These are phyloP conservation scores for Colletotrichum destructivum DNA, from an alignment of 2,329 filamentous ascomycete genomes.

Conservation along the genomic window DNA sequence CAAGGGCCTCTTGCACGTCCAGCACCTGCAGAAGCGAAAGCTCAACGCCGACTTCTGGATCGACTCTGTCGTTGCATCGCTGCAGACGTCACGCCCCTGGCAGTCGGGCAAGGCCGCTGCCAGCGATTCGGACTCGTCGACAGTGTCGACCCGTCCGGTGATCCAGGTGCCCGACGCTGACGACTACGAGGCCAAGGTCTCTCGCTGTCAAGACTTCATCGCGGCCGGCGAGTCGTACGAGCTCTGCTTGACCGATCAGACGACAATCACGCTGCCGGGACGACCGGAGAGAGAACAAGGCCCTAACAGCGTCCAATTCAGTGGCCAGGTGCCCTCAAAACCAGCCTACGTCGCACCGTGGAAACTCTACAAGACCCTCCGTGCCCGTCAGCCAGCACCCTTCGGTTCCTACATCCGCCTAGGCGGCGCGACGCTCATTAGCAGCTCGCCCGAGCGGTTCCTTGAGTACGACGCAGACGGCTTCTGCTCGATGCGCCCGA, in stretches of 20 bases:
- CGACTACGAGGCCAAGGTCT: slow-evolving; percentile 78
- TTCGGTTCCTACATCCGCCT: slow-evolving; percentile 88
- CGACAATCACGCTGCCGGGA: slow-evolving; percentile 67
- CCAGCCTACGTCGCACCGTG: slow-evolving; percentile 64
- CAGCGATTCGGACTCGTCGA: slow-evolving; percentile 21
- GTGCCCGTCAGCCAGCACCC: slow-evolving; percentile 82
- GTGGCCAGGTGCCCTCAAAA: slow-evolving; percentile 34
- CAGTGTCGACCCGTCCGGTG: slow-evolving; percentile 36
- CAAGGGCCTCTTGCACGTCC: slow-evolving; percentile 73
- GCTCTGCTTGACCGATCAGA: slow-evolving; percentile 85
- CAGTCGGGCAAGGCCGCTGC: slow-evolving; percentile 33
- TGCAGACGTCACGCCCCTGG: slow-evolving; percentile 55
- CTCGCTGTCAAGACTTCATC: slow-evolving; percentile 78
- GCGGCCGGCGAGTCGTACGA: slow-evolving; percentile 88
- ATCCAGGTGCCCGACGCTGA: slow-evolving; percentile 59
- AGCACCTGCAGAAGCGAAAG: slow-evolving; percentile 67
- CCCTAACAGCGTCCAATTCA: slow-evolving; percentile 15
- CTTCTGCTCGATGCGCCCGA: slow-evolving; percentile 85
- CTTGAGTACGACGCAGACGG: slow-evolving; percentile 71
- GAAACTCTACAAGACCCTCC: slow-evolving; percentile 80
- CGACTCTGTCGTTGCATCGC: slow-evolving; percentile 47
- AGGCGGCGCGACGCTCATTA: slow-evolving; percentile 78
- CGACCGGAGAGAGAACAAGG: slow-evolving; percentile 7
- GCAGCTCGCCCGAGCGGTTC: slow-evolving; percentile 92
- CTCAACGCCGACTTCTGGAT: slow-evolving; percentile 51